Evolutionary conservation across 2,329 filamentous ascomycete genomes (phyloP), one percentile per base, ranked within the genome.

Genomic region (Colletotrichum sp.): DNA sequence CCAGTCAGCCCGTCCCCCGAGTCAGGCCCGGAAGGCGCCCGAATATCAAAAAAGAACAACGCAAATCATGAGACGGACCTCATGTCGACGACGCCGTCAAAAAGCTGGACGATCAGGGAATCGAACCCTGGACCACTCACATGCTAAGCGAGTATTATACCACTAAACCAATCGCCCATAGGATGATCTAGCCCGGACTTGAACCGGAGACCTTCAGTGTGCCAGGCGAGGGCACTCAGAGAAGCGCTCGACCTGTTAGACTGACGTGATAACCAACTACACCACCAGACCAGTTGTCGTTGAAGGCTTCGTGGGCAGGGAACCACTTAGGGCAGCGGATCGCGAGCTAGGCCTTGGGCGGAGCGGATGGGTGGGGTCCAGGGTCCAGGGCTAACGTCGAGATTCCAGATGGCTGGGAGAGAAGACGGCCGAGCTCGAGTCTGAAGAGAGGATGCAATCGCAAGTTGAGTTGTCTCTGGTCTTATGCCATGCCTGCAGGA

Each of bases 241-340:
- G 34, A 9, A 2, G 6, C 10, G 2, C 21, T 60, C 32, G 26
- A 24, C 1, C 10, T 82, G 84, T 87, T 87, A 87, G 84, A 87
- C 85, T 86, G 84, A 87, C 83, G 85, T 86, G 85, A 87, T 87
- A 86, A 87, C 85, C 85, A 87, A 87, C 85, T 82, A 82, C 81
- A 82, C 81, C 80, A 82, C 71, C 74, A 73, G 69, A 68, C 64
- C 73, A 65, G n/a, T 21, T 26, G n/a, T 36, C 67, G 38, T 52
- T 68, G 26, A 5, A 1, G 7, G 0, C 0, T 1, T 1, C 1
- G 1, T 1, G 2, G 12, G 30, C 28, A 36, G 61, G 13, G n/a
- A 5, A 16, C n/a, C 4, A 3, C 52, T 75, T 64, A 75, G 21
- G 60, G 68, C 56, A 64, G 48, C 66, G 28, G 9, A 56, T 62